Evolutionary conservation across 2,329 filamentous ascomycete species (phyloP), one percentile per base, ranked within the genome.

Genomic region (Xylaria sp.): DNA sequence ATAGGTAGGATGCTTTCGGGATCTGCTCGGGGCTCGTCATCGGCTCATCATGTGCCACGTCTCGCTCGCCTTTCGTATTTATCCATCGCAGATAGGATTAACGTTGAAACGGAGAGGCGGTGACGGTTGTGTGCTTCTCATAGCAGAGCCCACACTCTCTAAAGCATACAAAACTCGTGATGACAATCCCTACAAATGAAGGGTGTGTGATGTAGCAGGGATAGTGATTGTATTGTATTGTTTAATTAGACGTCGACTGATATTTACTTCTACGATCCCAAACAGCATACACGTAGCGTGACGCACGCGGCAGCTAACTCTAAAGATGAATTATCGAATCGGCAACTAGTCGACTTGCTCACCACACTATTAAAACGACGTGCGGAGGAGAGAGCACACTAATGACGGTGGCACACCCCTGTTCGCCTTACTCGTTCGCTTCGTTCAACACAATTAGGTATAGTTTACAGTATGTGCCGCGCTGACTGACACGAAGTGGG

Each of bases 1-100:
- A 9, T 30, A 41, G 32, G 58, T 13, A 41, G 13, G 13, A 48
- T 60, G n/a, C 9, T 39, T 43, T 23, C 30, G 30, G 45, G 45
- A 8, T 30, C n/a, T 55, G 30, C 34, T 64, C 28, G 23, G 45
- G 23, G 53, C 34, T 59, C 56, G 34, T 58, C 30, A 23, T 66
- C 59, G 59, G 59, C 52, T 63, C 43, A 63, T 45, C 34, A 45
- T 52, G 58, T 53, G 64, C 64, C 64, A 66, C 64, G 59, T 63
- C 52, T 58, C 64, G 25, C 13, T 46, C 13, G 28, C 43, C 15
- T 52, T 30, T 36, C 59, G 15, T 34, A 57, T 52, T 30, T 23
- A 45, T 25, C 52, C n/a, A 58, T 20, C n/a, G 12, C 32, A 34
- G 41, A 30, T 45, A 52, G 39, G 59, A 28, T 63, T 23, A 45